Conservation (phyloP, 768 basidiomycete species). For the Mycena crocata region DNA sequence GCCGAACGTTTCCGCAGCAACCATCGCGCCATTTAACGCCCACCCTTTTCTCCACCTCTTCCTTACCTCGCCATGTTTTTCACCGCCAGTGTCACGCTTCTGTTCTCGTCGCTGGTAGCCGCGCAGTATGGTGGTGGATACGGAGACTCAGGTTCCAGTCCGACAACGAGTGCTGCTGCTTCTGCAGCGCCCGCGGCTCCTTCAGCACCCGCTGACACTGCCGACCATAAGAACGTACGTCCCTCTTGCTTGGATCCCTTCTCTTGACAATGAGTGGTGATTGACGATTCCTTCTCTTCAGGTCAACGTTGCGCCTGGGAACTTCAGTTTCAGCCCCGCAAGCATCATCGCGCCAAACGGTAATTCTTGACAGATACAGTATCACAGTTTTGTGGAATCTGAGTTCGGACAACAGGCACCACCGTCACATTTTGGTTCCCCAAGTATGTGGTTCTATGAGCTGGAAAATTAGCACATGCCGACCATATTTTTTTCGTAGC, state of each 20-base stretch:
- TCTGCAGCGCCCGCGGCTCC: conserved; percentile 46
- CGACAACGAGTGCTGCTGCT: conserved; percentile 37
- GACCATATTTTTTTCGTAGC: conserved; percentile 39
- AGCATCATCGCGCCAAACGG: conserved; percentile 61
- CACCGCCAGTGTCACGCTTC: conserved; percentile 32
- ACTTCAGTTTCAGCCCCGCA: conserved; percentile 56
- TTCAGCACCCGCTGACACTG: conserved; percentile 52
- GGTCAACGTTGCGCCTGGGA: conserved; percentile 57
- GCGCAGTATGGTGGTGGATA: conserved; percentile 50
- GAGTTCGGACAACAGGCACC: too few relatives aligned
- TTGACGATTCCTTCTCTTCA: conserved; percentile 36
- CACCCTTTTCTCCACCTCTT: neutral
- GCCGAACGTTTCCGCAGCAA: conserved; percentile 29
- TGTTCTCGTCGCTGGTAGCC: conserved; percentile 42
- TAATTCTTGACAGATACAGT: too few relatives aligned
- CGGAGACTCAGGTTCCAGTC: conserved; percentile 27
- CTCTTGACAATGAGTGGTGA: too few relatives aligned
- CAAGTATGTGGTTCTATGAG: conserved; percentile 51
- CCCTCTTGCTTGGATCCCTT: too few relatives aligned
- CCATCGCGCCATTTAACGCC: conserved; percentile 15
- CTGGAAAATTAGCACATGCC: too few relatives aligned
- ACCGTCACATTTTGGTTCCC: conserved; percentile 69
- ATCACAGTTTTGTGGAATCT: too few relatives aligned
- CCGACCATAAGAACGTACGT: conserved; percentile 51
- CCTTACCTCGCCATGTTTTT: conserved; percentile 44